Evolutionary conservation across 83 land plant genomes (phyloP), one percentile per base, ranked within the genome.

Genomic region (Picea abies): DNA sequence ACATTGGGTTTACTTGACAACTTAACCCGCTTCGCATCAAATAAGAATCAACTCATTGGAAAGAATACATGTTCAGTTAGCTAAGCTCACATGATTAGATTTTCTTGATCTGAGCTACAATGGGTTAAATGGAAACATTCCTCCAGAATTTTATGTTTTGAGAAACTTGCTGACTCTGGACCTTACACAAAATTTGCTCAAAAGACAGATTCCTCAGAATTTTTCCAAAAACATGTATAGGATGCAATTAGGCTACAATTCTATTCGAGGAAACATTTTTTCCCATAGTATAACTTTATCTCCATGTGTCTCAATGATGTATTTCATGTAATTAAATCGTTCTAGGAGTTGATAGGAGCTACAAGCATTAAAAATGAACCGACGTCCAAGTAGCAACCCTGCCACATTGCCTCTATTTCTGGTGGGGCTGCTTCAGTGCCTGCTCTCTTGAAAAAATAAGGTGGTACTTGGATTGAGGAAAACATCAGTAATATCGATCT

Each of bases 211-310:
- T 9, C 77, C 77, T 25, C 6, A 41, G 44, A 41, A 60, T 15
- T 60, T 52, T 23, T 78, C 23, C 25, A 25, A 14, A 78, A 78
- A 17, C 25, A 23, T 78, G 80, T 26, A 58, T 6, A 86, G 81
- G 73, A 37, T 90, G 81, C 88, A 87, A 82, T 23, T 92, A 77
- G 79, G 85, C 62, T 65, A 82, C n/a, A 93, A 93, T 77, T 41
- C 14, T 26, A 63, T 93, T 63, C 69, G 29, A 15, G 92, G 92
- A 39, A 16, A 52, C 1, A 84, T 93, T 19, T 93, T 93, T 92
- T 12, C 35, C 35, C 35, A 35, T 35, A 35, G 35, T 35, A 35
- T 35, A 35, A 35, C 35, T 35, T 35, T 35, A 35, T 35, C 35
- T 35, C 35, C 35, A 35, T 35, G 35, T 2, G 3, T 35, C 35